Conservation (phyloP, 495 filamentous ascomycete genomes). For the Neurospora sp. region DNA sequence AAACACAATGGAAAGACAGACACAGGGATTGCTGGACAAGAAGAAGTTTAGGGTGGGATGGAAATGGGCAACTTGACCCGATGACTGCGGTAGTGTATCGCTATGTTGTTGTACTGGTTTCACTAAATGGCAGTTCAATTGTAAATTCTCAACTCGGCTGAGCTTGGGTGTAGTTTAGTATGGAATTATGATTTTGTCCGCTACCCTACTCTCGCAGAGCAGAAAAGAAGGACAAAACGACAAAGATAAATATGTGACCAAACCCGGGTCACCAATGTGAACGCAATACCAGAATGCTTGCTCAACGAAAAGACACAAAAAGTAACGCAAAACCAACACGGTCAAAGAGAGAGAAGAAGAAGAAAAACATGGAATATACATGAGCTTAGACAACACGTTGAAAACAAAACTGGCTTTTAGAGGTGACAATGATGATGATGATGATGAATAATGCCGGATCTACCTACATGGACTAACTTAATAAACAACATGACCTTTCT, state of each 20-base stretch:
- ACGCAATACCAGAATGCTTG: slow-evolving; percentile 11
- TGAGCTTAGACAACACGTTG: background rate
- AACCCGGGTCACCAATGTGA: slow-evolving; percentile 7
- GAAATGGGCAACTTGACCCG: background rate
- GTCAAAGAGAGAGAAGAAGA: slow-evolving; percentile 3
- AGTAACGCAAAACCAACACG: slow-evolving; percentile 2
- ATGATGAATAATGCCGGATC: background rate
- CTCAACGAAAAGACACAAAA: background rate
- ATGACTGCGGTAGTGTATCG: background rate
- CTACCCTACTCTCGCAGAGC: background rate
- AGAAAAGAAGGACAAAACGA: slow-evolving; percentile 2
- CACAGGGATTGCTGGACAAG: background rate
- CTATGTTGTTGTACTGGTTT: background rate
- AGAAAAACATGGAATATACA: background rate
- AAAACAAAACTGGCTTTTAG: background rate
- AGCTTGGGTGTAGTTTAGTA: background rate
- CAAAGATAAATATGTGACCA: slow-evolving; percentile 3
- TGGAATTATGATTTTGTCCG: background rate
- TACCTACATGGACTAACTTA: background rate
- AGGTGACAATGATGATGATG: background rate
- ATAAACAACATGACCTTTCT: background rate
- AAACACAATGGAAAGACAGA: background rate
- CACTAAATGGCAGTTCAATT: background rate
- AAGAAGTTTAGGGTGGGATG: background rate
- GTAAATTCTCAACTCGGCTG: background rate